Evolutionary conservation across 352 stramenopile genomes (phyloP).

Genomic region (Globisporangium mamillatum): DNA sequence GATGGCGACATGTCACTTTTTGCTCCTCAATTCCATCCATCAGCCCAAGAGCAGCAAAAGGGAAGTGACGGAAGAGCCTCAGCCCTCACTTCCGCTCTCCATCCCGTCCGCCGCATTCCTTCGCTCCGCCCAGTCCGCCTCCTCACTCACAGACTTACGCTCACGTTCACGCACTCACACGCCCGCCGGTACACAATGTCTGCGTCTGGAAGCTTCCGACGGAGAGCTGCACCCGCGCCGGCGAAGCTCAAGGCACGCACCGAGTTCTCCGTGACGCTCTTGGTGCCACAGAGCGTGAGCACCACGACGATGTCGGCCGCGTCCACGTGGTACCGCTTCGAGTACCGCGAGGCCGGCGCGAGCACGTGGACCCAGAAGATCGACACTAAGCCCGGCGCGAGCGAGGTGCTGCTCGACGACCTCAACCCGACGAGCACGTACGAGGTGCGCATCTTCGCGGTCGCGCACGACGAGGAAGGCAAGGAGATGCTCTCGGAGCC

Average conservation of each 20-base stretch:
- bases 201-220: background rate
- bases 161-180: background rate
- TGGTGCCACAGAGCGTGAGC: conserved; percentile 30
- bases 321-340: conserved; percentile 52
- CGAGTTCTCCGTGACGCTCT: conserved; percentile 82
- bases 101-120: background rate
- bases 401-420: conserved; percentile 72
- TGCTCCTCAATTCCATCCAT: conserved; percentile 5
- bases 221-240: conserved; percentile 34
- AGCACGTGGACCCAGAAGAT: conserved; percentile 38
- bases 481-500: conserved; percentile 45
- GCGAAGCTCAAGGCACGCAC: conserved; percentile 72
- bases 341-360: conserved; percentile 66
- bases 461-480: conserved; percentile 34
- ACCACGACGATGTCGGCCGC: conserved; percentile 11
- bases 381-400: conserved; percentile 38
- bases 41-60: background rate
- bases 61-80: background rate
- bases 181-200: conserved; percentile 1
- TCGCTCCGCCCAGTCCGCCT: background rate
- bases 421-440: conserved; percentile 88
- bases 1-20: background rate
- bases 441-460: conserved; percentile 76
- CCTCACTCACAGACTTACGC: background rate
- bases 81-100: conserved; percentile 1